Evolutionary conservation across 495 filamentous ascomycete species (phyloP), one percentile per base, ranked within the genome.

Genomic region (Sordaria brevicollis): DNA sequence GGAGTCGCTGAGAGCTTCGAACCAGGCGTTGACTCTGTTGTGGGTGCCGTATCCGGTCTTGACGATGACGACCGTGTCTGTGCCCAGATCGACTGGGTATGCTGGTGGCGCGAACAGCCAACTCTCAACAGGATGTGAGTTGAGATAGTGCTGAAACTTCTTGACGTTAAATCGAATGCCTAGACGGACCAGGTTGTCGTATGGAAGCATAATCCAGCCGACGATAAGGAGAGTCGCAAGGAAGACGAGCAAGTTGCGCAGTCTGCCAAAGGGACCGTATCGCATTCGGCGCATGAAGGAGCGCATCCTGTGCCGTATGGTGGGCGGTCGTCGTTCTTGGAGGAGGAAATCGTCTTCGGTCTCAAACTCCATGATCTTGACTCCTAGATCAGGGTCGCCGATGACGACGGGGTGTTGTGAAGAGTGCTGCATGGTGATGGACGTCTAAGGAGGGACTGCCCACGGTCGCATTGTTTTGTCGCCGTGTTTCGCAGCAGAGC

Each of bases 31-130:
- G 21, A 83, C 73, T 15, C 82, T 73, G 9, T 76, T 65, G 41
- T 71, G 74, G 15, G 82, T 83, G 33, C 81, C 80, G 67, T 78
- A 85, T 34, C 82, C 83, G 4, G 83, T 83, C 71, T 85, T 85
- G 21, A 85, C 66, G 49, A 84, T 76, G 49, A 83, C 74, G 31
- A 77, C 77, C 5, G 81, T 72, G 39, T 85, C 82, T 41, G 75
- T 73, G 29, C 68, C 70, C 4, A 76, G 69, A 36, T 81, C 76
- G 68, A 83, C 65, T 0, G 74, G 72, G 29, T 70, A 71, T 33
- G 35, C 15, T 4, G 73, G 69, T 41, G 71, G 74, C 9, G 65
- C 36, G 21, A 66, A 76, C 13, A 74, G 72, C 76, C 73, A 76
- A 0, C 31, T 57, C 69, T 72, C 74, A 9, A 43, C 71, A 1